Base-by-base conservation (phyloP, 1,284 basidiomycete species). In the Leccinum subfulvum region DNA sequence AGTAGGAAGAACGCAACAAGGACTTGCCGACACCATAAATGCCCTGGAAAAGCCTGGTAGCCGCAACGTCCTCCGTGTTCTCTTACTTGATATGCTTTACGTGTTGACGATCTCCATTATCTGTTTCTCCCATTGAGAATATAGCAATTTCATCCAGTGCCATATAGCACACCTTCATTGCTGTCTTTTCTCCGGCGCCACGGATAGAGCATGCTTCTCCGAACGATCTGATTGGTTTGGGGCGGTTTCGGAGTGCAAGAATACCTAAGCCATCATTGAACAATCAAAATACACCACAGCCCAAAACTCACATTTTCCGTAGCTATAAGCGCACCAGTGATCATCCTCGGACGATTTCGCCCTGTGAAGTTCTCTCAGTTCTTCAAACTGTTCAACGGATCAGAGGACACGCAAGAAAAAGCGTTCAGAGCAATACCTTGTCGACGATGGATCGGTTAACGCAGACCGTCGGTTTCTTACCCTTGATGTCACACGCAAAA, bases 1-100 rank as follows among this genome's bases (percentile, higher is more conserved):
- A 47, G 11, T 2, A 47, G 13, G 11, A 6, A 56, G 58, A 18
- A 33, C 6, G 7, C 3, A 9, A 30, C 4, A 16, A 18, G 26
- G 30, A 77, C 85, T 67, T 61, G 85, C 92, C 94, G 59, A 95
- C 92, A 39, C 92, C 93, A 69, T 96, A 96, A 49, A 96, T 89
- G 3, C 91, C 90, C 64, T 85, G 83, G 71, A 95, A 92, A 11
- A 85, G 56, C 11, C 80, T 77, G 3, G 81, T 79, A 2, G 81
- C 79, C 55, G 78, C 71, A 1, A 88, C 79, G 57, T 88, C 87
- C 57, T 83, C 83, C 3, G 88, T 89, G 23, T 77, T 81, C 70
- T 89, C 87, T 63, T 84, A 84, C 28, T 76, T 74, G 61, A 92
- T 86, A 28, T 90, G 82, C 23, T 78, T 78, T 28, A 91, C 0